phyloP scores from a whole-genome alignment of 2,329 filamentous ascomycete genomes.

The Penicillium sp. region DNA sequence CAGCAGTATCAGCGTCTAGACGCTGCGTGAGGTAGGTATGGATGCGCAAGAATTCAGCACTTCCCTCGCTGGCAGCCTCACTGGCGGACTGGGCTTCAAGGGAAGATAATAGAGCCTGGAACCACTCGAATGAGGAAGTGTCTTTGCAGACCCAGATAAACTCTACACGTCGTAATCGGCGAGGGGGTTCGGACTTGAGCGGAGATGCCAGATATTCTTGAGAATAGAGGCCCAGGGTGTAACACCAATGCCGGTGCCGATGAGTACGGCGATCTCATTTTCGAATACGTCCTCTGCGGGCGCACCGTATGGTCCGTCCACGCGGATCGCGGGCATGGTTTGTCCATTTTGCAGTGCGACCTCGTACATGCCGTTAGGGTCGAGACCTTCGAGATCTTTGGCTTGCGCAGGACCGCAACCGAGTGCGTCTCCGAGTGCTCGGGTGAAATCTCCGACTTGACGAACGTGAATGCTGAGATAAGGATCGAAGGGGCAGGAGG shows the following conservation, averaged over 20 bases:
- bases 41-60: constrained; percentile 83
- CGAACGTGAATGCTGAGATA: constrained; percentile 94
- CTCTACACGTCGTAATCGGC: constrained; percentile 86
- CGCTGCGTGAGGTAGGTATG: constrained; percentile 96
- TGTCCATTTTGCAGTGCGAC: constrained; percentile 91
- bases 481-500: constrained; percentile 91
- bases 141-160: constrained; percentile 99
- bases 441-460: constrained; percentile 95
- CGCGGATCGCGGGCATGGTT: constrained; percentile 81
- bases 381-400: constrained; percentile 84
- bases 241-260: constrained; percentile 77
- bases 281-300: constrained; percentile 98
- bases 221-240: constrained; percentile 84
- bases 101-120: constrained; percentile 86
- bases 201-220: constrained; percentile 98
- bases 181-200: constrained; percentile 85
- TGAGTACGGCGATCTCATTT: constrained; percentile 74
- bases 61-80: constrained; percentile 55
- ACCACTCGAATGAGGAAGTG: constrained; percentile 96
- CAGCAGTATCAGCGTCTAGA: constrained; percentile 83
- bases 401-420: constrained; percentile 83
- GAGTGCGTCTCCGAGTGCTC: constrained; percentile 88
- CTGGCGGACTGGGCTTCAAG: constrained; percentile 82
- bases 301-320: constrained; percentile 94
- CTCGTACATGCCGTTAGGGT: constrained; percentile 96